Percentiles rank a stretch among this genome's conserved stretches.
Evolutionary conservation across 495 filamentous ascomycete genomes (phyloP).

Genomic region (Cercophora scortea): DNA sequence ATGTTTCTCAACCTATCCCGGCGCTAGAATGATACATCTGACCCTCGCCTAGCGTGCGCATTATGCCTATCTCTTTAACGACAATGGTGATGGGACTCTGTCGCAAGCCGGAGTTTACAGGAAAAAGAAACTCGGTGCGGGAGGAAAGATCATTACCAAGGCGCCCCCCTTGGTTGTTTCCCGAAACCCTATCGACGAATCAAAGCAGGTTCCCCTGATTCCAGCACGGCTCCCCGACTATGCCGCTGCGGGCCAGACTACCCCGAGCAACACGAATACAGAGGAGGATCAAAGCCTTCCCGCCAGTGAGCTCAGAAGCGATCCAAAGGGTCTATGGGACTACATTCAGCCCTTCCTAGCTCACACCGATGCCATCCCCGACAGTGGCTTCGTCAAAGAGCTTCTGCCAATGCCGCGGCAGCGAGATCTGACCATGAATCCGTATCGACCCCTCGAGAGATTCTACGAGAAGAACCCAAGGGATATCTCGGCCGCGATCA

Average conservation of each 20-base stretch:
- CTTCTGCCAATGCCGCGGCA: constrained; percentile 6
- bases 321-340: constrained; percentile 1
- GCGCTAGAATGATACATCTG: background rate
- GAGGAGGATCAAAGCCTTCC: background rate
- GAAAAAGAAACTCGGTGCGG: background rate
- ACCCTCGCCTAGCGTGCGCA: constrained; percentile 12
- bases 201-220: background rate
- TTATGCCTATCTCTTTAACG: constrained; percentile 19
- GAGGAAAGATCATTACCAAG: constrained; percentile 1
- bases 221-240: background rate
- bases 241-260: too few relatives aligned
- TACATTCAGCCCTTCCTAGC: constrained; percentile 3
- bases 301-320: background rate
- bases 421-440: constrained; percentile 12
- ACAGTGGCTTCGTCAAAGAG: constrained; percentile 3
- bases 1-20: background rate
- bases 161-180: constrained; percentile 13
- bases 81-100: constrained; percentile 32
- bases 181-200: background rate
- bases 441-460: background rate
- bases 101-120: constrained; percentile 12
- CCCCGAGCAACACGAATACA: background rate
- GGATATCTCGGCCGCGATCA: constrained; percentile 19
- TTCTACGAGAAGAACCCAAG: constrained; percentile 9
- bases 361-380: background rate